Percentiles rank a stretch among this genome's conserved stretches.
These are phyloP conservation scores for Solanum appendiculatum DNA, from an alignment of 257 asterid genomes.

Conservation along the genomic window DNA sequence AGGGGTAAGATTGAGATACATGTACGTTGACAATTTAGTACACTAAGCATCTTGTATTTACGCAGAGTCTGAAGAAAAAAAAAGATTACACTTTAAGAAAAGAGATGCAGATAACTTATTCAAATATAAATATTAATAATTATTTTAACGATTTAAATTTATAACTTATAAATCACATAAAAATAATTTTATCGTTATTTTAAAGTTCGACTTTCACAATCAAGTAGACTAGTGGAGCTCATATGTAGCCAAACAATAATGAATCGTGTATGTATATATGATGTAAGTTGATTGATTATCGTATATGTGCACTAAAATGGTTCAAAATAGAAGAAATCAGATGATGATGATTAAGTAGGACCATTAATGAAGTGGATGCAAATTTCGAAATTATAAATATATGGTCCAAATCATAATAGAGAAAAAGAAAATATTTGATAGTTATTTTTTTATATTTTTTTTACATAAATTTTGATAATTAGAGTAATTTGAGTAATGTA, in stretches of 20 bases:
- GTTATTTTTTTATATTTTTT: neutral
- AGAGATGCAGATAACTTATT: too few species aligned
- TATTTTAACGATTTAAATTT: neutral
- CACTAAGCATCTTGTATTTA: too few species aligned
- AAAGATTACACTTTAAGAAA: too few species aligned
- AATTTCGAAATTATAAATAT: too few species aligned
- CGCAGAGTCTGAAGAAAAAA: too few species aligned
- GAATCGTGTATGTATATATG: neutral
- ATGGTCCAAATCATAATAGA: too few species aligned
- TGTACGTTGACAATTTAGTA: too few species aligned
- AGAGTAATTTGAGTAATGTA: too few species aligned
- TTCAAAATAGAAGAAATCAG: neutral
- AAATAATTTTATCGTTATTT: neutral
- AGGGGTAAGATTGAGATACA: too few species aligned
- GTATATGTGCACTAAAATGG: neutral
- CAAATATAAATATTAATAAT: too few species aligned
- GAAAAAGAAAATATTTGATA: neutral
- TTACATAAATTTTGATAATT: too few species aligned
- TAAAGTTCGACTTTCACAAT: neutral
- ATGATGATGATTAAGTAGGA: neutral
- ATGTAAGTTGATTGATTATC: neutral
- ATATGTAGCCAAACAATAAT: neutral
- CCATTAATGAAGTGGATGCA: neutral
- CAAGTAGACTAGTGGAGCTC: too few species aligned
- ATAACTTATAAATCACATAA: neutral